Conservation (phyloP, 2,329 filamentous ascomycete species). For the Xylariaceae sp. region DNA sequence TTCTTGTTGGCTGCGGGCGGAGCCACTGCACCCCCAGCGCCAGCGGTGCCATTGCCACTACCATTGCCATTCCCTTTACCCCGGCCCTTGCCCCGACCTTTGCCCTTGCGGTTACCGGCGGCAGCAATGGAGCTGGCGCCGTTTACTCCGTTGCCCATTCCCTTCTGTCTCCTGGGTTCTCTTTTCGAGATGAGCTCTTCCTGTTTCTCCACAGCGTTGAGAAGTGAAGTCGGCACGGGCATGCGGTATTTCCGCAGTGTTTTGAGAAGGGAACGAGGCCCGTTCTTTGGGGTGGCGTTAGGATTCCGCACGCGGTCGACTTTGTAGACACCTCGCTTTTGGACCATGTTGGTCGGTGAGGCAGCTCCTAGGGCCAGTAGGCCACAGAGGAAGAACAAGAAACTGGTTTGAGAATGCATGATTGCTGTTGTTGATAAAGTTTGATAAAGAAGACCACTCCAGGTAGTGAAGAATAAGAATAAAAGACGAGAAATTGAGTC, state of each 20-base stretch:
- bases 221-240: slow-evolving; percentile 39
- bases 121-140: slow-evolving; percentile 2
- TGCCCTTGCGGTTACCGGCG: slow-evolving; percentile 11
- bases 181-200: slow-evolving; percentile 41
- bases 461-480: slow-evolving; percentile 33
- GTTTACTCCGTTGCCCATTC: slow-evolving; percentile 24
- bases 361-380: slow-evolving; percentile 39
- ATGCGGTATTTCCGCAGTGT: slow-evolving; percentile 44
- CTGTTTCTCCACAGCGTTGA: slow-evolving; percentile 30
- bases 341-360: slow-evolving; percentile 35
- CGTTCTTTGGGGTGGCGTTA: slow-evolving; percentile 40
- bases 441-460: slow-evolving; percentile 35
- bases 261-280: slow-evolving; percentile 41
- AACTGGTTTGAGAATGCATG: slow-evolving; percentile 40
- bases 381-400: slow-evolving; percentile 36
- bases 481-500: not conserved
- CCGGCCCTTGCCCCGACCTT: slow-evolving; percentile 14
- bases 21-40: slow-evolving; percentile 22
- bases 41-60: slow-evolving; percentile 3
- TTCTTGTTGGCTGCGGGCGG: slow-evolving; percentile 29
- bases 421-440: slow-evolving; percentile 14
- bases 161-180: slow-evolving; percentile 31
- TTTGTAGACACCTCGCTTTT: slow-evolving; percentile 44
- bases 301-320: slow-evolving; percentile 43
- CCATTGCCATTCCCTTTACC: slow-evolving; percentile 11